Evolutionary conservation across 495 filamentous ascomycete species (phyloP), one percentile per base, ranked within the genome.

Genomic region (Penicillium macrosclerotiorum): DNA sequence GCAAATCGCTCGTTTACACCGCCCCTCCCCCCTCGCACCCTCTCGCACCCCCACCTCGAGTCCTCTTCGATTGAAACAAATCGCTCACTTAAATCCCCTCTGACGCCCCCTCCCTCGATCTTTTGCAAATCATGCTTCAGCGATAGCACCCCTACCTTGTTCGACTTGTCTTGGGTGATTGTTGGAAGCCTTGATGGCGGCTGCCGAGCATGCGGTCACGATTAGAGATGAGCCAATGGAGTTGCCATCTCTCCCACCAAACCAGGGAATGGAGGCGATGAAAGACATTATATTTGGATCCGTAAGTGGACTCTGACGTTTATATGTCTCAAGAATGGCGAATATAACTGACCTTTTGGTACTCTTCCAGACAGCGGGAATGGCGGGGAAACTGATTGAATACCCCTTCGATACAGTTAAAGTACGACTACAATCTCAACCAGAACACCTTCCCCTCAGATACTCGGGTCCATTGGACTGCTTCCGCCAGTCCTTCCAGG

Each of bases 401-500:
- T 99, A 94, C 63, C 94, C 94, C 23, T 97, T 97, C 66, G 94
- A 99, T 72, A 99, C 94, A 0, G 85, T 99, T 55, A 99, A 99
- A 74, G 93, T 88, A 33, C 78, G 82, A 35, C 62, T 78, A 13
- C 76, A 78, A 42, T 78, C 76, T 16, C 93, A 96, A 63, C 89
- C 90, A 6, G 85, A 90, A 57, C 80, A 85, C 47, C 76, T 86
- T 1, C 89, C 92, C 20, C 81, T 89, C 11, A 85, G 78, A 14
- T 98, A 96, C 64, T 82, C 65, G 1, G 94, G 94, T 0, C 91
- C 94, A 0, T 49, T 97, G 42, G 94, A 97, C 71, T 97, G 93
- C 69, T 95, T 98, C 68, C 78, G 80, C 40, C 89, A 96, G 67
- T 88, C 88, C 22, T 66, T 96, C 40, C 77, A 74, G 43, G 69